Evolutionary conservation across 2,329 filamentous ascomycete genomes (phyloP).

Genomic region (Alternaria sp.): DNA sequence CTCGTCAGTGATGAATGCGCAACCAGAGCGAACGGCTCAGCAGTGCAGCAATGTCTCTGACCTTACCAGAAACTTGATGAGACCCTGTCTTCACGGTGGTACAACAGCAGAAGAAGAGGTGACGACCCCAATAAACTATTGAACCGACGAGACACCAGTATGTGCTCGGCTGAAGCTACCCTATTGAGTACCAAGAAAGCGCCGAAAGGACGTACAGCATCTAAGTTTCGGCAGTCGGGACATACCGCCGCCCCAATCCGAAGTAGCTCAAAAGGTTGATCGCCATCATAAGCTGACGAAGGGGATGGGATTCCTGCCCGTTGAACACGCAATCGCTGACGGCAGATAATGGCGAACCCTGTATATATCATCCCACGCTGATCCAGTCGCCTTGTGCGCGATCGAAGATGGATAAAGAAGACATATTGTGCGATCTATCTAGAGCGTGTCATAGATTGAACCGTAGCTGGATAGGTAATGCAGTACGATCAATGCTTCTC

Average conservation of each 20-base stretch:
- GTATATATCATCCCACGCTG: neutral
- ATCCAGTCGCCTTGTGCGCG: neutral
- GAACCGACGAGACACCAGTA: neutral
- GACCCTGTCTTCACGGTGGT: neutral
- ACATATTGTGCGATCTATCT: neutral
- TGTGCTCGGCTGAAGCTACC: neutral
- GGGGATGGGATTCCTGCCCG: neutral
- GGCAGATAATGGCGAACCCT: neutral
- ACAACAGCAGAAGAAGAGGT: neutral
- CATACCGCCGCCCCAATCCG: neutral
- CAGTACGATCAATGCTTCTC: neutral
- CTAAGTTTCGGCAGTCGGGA: neutral
- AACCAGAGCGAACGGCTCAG: neutral
- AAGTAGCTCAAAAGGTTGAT: neutral
- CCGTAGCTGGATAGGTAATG: neutral
- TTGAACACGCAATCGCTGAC: neutral
- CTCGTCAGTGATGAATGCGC: neutral
- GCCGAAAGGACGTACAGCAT: neutral
- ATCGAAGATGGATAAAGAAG: neutral
- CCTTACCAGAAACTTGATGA: neutral
- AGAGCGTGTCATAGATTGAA: neutral
- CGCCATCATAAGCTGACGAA: neutral
- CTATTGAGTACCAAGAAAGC: neutral
- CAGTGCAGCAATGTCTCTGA: neutral
- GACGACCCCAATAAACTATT: neutral